Base-by-base conservation (phyloP, 257 asterid genomes). In the Cruciata laevipes region DNA sequence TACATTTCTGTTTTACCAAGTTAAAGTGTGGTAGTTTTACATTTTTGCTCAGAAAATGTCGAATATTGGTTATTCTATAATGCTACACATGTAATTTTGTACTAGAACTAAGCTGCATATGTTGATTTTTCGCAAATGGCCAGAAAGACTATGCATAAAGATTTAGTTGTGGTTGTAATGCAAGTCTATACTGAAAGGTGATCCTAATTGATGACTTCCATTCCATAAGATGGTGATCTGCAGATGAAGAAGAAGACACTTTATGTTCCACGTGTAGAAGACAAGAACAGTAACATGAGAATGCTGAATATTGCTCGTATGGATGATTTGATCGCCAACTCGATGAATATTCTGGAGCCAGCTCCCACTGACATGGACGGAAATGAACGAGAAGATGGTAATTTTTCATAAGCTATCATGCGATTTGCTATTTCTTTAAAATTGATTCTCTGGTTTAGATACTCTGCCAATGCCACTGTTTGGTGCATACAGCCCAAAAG, bases 301-400 rank as follows among this genome's bases (percentile, higher is more conserved):
- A 94, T 94, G 99, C 83, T 94, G 70, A 77, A 87, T 80, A 90
- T 94, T 49, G 78, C 91, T 60, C 80, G 83, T 18, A 82, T 89
- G 76, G 85, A 86, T 60, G 99, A 94, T 82, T 76, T 94, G 80
- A 74, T 94, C 78, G 84, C 95, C 24, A 94, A 83, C 80, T 86
- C 99, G 6, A 90, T 94, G 99, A 76, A 89, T 71, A 93, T 93
- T 72, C 72, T 93, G 81, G 98, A 93, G 78, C 98, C 98, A 37
- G 84, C 86, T 51, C 75, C 89, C 44, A 61, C 75, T 55, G 96
- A 89, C 77, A 74, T 79, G 44, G 87, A 89, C 25, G 96, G 97
- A 76, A 85, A 88, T 52, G 94, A 87, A 77, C 94, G 80, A 1
- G 95, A 93, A 81, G 91, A 93, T 74, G 97, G 98, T 93, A 84